Conservation (phyloP, 768 basidiomycete species). For the Auriscalpium vulgare region DNA sequence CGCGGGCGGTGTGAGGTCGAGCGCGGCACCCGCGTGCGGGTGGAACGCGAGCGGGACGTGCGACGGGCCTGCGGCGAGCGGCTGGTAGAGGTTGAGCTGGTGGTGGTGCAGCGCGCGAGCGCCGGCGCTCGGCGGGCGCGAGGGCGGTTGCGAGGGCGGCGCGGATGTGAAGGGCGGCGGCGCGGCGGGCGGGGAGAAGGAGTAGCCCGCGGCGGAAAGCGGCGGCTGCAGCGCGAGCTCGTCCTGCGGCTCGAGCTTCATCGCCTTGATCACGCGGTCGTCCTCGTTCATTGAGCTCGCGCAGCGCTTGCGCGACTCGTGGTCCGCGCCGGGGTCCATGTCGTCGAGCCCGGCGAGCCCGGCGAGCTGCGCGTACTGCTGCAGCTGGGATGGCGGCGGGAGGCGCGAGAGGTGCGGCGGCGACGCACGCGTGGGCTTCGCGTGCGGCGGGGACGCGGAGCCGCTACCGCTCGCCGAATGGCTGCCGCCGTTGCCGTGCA, state of each 20-base stretch:
- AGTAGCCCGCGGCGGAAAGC: constrained; percentile 12
- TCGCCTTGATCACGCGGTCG: constrained; percentile 33
- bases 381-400: constrained; percentile 1
- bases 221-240: constrained; percentile 24
- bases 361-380: constrained; percentile 14
- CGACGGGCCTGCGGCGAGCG: constrained; percentile 14
- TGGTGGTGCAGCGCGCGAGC: constrained; percentile 15
- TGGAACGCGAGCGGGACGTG: constrained; percentile 4
- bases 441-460: constrained; percentile 9
- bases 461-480: constrained; percentile 13
- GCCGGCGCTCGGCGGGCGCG: constrained; percentile 27
- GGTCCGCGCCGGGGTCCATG: constrained; percentile 28
- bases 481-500: constrained; percentile 2
- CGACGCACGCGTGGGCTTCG: constrained; percentile 9
- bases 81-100: not conserved
- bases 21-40: constrained; percentile 7
- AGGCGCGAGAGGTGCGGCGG: constrained; percentile 9
- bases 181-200: constrained; percentile 15
- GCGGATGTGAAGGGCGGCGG: constrained; percentile 13
- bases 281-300: constrained; percentile 39
- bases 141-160: constrained; percentile 16
- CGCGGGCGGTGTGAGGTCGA: constrained; percentile 16
- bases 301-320: constrained; percentile 40
- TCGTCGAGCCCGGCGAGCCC: constrained; percentile 15
- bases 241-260: constrained; percentile 43